A percentile compares a stretch with the other conserved stretches of the same genome.
phyloP scores from a whole-genome alignment of 345 rosid genomes.

The Carallia pectinifolia region DNA sequence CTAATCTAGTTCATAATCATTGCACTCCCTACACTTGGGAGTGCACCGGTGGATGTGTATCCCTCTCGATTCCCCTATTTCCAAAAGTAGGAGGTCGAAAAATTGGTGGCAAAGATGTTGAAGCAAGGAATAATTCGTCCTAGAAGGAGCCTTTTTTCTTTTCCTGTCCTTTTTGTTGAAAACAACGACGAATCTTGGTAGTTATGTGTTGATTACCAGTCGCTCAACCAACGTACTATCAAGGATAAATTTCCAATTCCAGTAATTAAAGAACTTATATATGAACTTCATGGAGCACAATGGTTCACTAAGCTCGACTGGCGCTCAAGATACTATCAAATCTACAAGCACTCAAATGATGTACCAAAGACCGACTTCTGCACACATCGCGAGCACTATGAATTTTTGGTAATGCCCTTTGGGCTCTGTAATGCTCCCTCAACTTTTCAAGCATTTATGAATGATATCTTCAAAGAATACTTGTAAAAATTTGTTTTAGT shows the following conservation, averaged over 20 bases:
- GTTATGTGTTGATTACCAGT: neutral
- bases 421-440: neutral
- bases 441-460: neutral
- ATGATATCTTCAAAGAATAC: neutral
- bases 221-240: neutral
- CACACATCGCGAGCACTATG: neutral
- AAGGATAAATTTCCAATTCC: constrained; percentile 6
- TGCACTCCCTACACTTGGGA: neutral
- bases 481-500: neutral
- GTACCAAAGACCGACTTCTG: neutral
- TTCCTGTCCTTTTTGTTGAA: no score
- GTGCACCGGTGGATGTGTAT: neutral
- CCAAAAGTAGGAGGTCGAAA: neutral
- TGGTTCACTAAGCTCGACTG: constrained; percentile 1
- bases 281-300: neutral
- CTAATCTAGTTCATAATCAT: neutral
- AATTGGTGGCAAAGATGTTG: neutral
- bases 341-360: neutral
- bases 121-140: neutral
- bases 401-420: neutral
- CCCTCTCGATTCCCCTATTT: neutral
- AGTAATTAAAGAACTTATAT: neutral
- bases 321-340: neutral
- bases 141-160: neutral
- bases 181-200: neutral